Base-by-base conservation (phyloP, 2,329 filamentous ascomycete genomes). In the Orbilia ellipsospora region DNA sequence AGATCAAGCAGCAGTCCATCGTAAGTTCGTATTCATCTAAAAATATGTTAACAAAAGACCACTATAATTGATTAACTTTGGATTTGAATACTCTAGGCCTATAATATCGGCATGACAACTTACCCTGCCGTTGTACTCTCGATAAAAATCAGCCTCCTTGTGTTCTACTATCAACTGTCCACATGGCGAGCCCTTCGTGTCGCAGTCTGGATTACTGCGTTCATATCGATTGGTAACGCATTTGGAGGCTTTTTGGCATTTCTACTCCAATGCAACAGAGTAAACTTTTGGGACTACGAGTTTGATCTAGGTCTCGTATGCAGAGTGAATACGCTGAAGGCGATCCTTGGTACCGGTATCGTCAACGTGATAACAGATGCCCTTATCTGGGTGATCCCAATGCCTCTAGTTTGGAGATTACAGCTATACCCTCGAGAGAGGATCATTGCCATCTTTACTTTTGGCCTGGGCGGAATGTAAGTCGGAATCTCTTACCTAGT, bases 151-250 rank as follows among this genome's bases (percentile, higher is more conserved):
- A 52, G 59, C 6, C 45, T 72, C 6, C 60, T 72, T 0, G 54
- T 72, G 6, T 72, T 72, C 67, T 72, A 72, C 57, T 72, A 72
- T 12, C 52, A 72, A 48, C 52, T 72, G 0, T 64, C 67, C 15
- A 72, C 67, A 10, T 72, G 67, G 67, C 26, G 51, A 10, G 12
- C 42, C 2, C 54, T 72, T 13, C 67, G 67, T 6, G 52, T 51
- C 16, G 67, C 67, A 13, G 67, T 72, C n/a, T 23, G 13, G 12
- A 26, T 72, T 36, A 72, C 67, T 15, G 67, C 42, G 3, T 64
- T 72, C 57, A 64, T 72, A 4, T 64, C 61, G 6, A 52, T 60
- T 15, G 59, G 67, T 0, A 64, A 64, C 18, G 61, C 67, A 6
- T 31, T 72, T 12, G 67, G 59, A 5, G 67, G 59, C 31, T 72